Evolutionary conservation across 2,329 filamentous ascomycete genomes (phyloP), one percentile per base, ranked within the genome.

Genomic region (Pseudocercospora eumusae): DNA sequence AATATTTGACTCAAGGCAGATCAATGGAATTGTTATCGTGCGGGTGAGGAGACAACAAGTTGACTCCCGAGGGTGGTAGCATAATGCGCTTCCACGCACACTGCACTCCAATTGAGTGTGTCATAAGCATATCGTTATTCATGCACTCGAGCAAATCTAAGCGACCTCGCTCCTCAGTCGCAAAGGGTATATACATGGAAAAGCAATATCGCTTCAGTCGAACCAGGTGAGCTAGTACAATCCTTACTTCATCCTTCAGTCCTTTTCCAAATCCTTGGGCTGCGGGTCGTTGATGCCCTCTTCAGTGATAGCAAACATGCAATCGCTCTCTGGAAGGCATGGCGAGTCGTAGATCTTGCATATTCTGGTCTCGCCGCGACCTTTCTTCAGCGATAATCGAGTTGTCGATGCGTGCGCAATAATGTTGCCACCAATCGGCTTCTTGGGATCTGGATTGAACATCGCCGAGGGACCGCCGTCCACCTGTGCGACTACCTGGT

Each of bases 331-430:
- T 0, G 95, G 95, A 67, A 99, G 80, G 77, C 95, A 99, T 1
- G 95, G 95, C 70, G 93, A 98, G 78, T 99, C 96, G 75, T 99
- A 99, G 65, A 99, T 99, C 83, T 98, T 99, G 80, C 95, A 96
- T 69, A 99, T 91, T 80, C 95, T 86, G 21, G 95, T 99, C 82
- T 99, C 95, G 28, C 86, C 95, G 59, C 95, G 85, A 1, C 95
- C 96, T 78, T 99, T 99, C 81, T 96, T 97, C 74, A 99, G 77
- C 73, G 92, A 97, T 70, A 99, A 84, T 73, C 95, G 85, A 1
- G 95, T 99, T 1, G 95, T 99, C 73, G 92, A 96, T 57, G 95
- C 93, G 76, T 99, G 95, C 2, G 96, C 95, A 75, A 99, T 98
- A 69, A 99, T 99, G 77, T 99, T 98, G 67, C 95, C 95, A 69